Percentiles rank a stretch among this genome's conserved stretches.
Conservation (phyloP, 495 filamentous ascomycete species). For the Trichoderma parareesei region DNA sequence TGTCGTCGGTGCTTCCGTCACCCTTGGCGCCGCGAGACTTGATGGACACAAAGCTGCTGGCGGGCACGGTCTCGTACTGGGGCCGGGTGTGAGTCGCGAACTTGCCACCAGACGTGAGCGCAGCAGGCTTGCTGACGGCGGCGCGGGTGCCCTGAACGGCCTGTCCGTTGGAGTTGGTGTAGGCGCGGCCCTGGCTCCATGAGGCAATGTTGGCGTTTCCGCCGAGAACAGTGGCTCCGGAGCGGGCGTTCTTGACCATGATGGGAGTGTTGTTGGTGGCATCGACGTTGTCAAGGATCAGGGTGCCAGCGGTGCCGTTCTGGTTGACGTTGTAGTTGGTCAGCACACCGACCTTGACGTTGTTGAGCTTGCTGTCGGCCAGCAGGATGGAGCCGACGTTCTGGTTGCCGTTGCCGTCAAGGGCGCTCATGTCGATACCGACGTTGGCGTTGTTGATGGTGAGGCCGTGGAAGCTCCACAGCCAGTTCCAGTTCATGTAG, state of each 20-base stretch:
- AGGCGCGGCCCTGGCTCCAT: constrained; percentile 69
- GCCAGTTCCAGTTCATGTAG: constrained; percentile 94
- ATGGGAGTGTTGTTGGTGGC: constrained; percentile 45
- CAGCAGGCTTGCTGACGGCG: constrained; percentile 46
- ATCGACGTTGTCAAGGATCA: constrained; percentile 82
- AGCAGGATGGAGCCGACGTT: constrained; percentile 75
- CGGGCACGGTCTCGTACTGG: constrained; percentile 57
- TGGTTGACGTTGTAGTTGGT: constrained; percentile 61
- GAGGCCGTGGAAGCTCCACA: constrained; percentile 78
- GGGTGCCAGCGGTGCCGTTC: constrained; percentile 61
- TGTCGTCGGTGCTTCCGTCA: constrained; percentile 64
- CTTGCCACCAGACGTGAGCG: constrained; percentile 47
- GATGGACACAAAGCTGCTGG: constrained; percentile 61
- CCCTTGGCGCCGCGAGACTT: constrained; percentile 72
- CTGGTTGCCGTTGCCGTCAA: constrained; percentile 43
- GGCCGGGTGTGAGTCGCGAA: constrained; percentile 64
- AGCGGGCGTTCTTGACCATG: constrained; percentile 47
- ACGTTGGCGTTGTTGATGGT: constrained; percentile 72
- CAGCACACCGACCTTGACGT: constrained; percentile 63
- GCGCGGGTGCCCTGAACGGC: constrained; percentile 43
- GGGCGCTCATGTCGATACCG: constrained; percentile 72
- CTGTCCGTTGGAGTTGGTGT: constrained; percentile 41
- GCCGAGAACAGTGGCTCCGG: constrained; percentile 52
- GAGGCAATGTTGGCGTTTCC: constrained; percentile 64
- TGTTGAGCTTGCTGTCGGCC: constrained; percentile 68